A percentile compares a stretch with the other conserved stretches of the same genome.
Evolutionary conservation across 1,139 yeast genomes (phyloP).

Genomic region (Arxiozyma slooffiae): DNA sequence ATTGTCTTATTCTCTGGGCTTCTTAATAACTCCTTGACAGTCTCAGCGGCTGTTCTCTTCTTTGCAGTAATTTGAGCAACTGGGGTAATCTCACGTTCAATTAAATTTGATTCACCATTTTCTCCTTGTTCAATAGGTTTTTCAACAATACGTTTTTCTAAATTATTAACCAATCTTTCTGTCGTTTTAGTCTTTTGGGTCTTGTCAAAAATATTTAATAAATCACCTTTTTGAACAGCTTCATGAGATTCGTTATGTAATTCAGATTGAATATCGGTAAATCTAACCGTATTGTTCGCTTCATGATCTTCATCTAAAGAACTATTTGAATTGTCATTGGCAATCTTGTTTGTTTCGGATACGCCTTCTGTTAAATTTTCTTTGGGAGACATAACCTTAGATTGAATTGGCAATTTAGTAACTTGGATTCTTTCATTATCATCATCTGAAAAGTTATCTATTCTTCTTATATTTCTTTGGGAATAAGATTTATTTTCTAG

Average conservation of each 20-base stretch:
- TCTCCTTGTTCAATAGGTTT: neutral
- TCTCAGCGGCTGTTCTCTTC: neutral
- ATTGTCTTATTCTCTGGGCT: neutral
- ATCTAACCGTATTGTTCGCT: conserved; percentile 8
- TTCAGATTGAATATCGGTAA: conserved; percentile 2
- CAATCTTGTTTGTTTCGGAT: neutral
- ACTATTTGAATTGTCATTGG: neutral
- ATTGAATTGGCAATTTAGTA: neutral
- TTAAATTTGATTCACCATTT: neutral
- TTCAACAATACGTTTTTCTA: neutral
- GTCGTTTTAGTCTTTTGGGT: neutral
- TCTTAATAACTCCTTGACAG: neutral
- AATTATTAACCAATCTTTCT: neutral
- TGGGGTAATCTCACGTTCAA: neutral
- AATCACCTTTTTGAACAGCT: conserved; percentile 5
- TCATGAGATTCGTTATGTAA: conserved; percentile 3
- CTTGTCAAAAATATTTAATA: conserved; percentile 5
- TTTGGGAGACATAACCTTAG: neutral
- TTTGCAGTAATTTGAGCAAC: neutral
- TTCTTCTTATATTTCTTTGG: conserved; percentile 7
- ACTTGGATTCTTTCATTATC: conserved; percentile 4
- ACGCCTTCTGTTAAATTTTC: neutral
- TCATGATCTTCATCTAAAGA: conserved; percentile 1
- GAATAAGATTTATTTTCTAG: conserved; percentile 11
- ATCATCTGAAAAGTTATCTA: conserved; percentile 10